phyloP scores from a whole-genome alignment of 1,284 basidiomycete species.

The Cutaneotrichosporon sp. region DNA sequence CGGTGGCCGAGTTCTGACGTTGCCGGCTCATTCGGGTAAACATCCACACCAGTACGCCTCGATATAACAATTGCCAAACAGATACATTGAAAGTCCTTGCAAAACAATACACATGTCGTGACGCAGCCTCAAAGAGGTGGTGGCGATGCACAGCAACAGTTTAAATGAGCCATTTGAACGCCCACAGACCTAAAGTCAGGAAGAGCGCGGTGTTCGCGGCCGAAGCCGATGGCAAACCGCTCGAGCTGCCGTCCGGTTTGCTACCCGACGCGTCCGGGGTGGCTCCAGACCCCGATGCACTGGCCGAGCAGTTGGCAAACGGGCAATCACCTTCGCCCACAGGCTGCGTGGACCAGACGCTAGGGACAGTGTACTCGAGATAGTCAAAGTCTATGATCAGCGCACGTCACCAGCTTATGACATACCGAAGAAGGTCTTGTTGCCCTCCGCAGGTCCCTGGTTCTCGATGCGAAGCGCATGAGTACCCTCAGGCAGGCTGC shows the following conservation, averaged over 20 bases:
- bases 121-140: too few species aligned
- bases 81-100: too few species aligned
- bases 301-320: slow-evolving; percentile 14
- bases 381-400: slow-evolving; percentile 44
- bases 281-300: background rate
- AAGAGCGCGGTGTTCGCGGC: background rate
- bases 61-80: too few species aligned
- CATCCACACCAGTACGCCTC: too few species aligned
- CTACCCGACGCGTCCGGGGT: background rate
- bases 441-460: slow-evolving; percentile 25
- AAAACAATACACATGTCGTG: too few species aligned
- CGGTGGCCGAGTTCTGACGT: too few species aligned
- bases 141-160: background rate
- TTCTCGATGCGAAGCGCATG: slow-evolving; percentile 42
- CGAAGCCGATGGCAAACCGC: background rate
- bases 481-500: slow-evolving; percentile 28
- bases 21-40: too few species aligned
- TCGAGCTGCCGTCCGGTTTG: background rate
- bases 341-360: slow-evolving; percentile 6
- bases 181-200: slow-evolving; percentile 1
- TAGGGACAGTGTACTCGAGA: slow-evolving; percentile 41
- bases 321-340: slow-evolving; percentile 12
- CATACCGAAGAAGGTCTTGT: slow-evolving; percentile 46
- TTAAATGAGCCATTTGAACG: slow-evolving; percentile 3
- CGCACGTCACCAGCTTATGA: background rate